Evolutionary conservation across 2,329 filamentous ascomycete genomes (phyloP).

Genomic region (Zasmidium angulare): DNA sequence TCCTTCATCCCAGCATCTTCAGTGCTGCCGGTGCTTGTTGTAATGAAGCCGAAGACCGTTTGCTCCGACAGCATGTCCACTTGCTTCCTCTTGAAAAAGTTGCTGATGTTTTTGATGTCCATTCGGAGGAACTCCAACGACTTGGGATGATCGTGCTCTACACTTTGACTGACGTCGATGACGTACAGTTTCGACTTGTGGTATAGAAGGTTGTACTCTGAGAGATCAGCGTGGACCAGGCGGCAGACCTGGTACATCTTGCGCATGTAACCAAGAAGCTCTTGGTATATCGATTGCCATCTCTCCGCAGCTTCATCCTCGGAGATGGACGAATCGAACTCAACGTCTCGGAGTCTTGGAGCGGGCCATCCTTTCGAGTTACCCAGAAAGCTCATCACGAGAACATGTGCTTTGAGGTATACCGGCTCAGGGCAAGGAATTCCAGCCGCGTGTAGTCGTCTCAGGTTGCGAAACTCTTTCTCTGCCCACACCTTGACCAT

Average conservation of each 20-base stretch:
- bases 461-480: conserved; percentile 94
- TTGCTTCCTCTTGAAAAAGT: conserved; percentile 85
- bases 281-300: conserved; percentile 77
- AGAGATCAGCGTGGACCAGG: conserved; percentile 92
- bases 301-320: conserved; percentile 62
- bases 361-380: conserved; percentile 84
- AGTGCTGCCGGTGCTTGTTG: conserved; percentile 57
- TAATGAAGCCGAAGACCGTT: conserved; percentile 81
- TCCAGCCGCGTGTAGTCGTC: conserved; percentile 76
- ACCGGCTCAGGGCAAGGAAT: conserved; percentile 91
- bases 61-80: conserved; percentile 80
- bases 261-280: conserved; percentile 85
- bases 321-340: conserved; percentile 53
- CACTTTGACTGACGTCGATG: conserved; percentile 96
- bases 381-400: conserved; percentile 92
- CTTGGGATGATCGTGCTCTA: conserved; percentile 92
- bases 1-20: conserved; percentile 62
- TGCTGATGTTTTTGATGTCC: conserved; percentile 96
- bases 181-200: conserved; percentile 80
- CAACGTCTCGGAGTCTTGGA: conserved; percentile 84
- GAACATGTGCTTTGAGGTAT: conserved; percentile 85
- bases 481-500: conserved; percentile 99
- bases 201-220: conserved; percentile 97
- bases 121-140: conserved; percentile 92
- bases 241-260: conserved; percentile 88